These are phyloP conservation scores for Cercospora zeina DNA, from an alignment of 2,329 filamentous ascomycete genomes.

Conservation along the genomic window DNA sequence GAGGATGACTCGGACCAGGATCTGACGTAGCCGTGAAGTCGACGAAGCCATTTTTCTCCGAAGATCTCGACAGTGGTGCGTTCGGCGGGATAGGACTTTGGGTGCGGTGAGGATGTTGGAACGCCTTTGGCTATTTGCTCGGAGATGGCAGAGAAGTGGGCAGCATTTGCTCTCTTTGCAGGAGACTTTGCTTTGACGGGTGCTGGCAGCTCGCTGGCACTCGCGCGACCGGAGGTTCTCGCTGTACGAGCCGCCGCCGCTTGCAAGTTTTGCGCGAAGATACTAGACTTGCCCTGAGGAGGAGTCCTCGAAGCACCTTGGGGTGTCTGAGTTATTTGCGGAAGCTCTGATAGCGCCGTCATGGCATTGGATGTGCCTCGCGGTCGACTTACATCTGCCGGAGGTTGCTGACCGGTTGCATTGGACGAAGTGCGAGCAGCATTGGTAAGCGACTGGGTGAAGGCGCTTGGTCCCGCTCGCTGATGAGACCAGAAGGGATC, in stretches of 20 bases:
- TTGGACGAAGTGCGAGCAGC: neutral
- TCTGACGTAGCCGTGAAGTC: constrained; percentile 9
- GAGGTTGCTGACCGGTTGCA: neutral
- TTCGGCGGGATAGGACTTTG: constrained; percentile 1
- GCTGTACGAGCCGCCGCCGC: neutral
- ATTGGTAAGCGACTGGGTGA: neutral
- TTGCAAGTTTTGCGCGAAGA: neutral
- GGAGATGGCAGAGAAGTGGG: neutral
- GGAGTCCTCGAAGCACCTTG: neutral
- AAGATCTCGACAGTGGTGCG: neutral
- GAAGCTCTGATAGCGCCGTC: neutral
- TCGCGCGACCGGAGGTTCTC: neutral
- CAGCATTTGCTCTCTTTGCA: neutral
- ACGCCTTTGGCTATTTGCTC: constrained; percentile 7
- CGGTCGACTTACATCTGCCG: neutral
- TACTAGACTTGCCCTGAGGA: neutral
- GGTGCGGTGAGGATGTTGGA: neutral
- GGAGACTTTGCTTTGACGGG: neutral
- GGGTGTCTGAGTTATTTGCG: neutral
- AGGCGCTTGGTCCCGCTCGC: neutral
- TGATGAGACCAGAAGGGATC: neutral
- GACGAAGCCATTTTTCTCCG: constrained; percentile 4
- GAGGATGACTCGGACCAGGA: constrained; percentile 1
- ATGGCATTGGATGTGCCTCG: neutral
- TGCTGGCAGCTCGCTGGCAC: neutral